phyloP scores from a whole-genome alignment of 192 early-diverging fungal genomes.

The Bifiguratus adelaidae region DNA sequence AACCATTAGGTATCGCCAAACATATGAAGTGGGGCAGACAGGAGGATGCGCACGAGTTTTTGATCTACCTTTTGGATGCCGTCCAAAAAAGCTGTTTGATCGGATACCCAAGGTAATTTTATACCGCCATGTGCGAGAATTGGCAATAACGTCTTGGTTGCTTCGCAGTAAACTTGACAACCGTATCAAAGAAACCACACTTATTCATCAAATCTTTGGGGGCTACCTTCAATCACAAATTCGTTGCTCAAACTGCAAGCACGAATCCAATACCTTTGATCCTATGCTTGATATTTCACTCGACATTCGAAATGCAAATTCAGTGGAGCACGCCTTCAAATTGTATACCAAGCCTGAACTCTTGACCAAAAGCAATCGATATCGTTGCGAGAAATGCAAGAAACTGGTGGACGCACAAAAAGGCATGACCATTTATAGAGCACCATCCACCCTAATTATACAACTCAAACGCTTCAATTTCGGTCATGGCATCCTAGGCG shows the following conservation, averaged over 20 bases:
- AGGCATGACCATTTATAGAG: slow-evolving; percentile 61
- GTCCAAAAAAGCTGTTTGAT: slow-evolving; percentile 51
- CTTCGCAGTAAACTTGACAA: slow-evolving; percentile 45
- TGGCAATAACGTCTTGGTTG: neutral
- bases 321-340: slow-evolving; percentile 54
- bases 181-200: slow-evolving; percentile 64
- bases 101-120: slow-evolving; percentile 33
- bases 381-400: slow-evolving; percentile 76
- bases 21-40: slow-evolving; percentile 71
- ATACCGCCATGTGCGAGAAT: neutral
- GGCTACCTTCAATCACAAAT: slow-evolving; percentile 74
- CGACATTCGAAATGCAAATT: slow-evolving; percentile 55
- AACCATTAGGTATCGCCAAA: slow-evolving; percentile 48
- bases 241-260: slow-evolving; percentile 57
- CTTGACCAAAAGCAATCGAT: slow-evolving; percentile 58
- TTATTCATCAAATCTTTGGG: slow-evolving; percentile 75
- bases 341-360: slow-evolving; percentile 62
- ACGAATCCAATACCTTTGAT: slow-evolving; percentile 69
- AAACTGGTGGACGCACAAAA: slow-evolving; percentile 69
- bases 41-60: slow-evolving; percentile 88
- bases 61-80: slow-evolving; percentile 55
- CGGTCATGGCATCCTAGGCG: no score
- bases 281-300: slow-evolving; percentile 67
- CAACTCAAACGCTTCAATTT: slow-evolving; percentile 84
- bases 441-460: slow-evolving; percentile 60